phyloP scores from a whole-genome alignment of 1,139 yeast species.

The Lodderomyces pseudojiufengensis region DNA sequence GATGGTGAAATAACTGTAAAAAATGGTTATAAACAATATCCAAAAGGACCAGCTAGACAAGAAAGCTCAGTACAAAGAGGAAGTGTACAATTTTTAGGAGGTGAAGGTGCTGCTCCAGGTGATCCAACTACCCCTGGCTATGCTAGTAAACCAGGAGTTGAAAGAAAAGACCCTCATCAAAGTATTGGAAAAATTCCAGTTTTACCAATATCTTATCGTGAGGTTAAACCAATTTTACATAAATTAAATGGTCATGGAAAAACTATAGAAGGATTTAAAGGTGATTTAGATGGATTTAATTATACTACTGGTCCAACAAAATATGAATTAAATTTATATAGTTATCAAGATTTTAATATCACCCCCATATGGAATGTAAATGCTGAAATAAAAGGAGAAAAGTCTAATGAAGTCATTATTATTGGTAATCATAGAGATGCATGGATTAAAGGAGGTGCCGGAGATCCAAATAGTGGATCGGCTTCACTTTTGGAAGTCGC shows the following conservation, averaged over 20 bases:
- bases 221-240: slow-evolving; percentile 42
- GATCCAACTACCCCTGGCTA: slow-evolving; percentile 90
- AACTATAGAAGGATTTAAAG: slow-evolving; percentile 33
- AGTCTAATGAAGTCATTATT: slow-evolving; percentile 36
- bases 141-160: slow-evolving; percentile 59
- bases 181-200: slow-evolving; percentile 47
- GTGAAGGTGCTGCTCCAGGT: slow-evolving; percentile 60
- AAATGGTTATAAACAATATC: slow-evolving; percentile 44
- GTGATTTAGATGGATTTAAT: slow-evolving; percentile 41
- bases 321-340: slow-evolving; percentile 38
- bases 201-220: slow-evolving; percentile 45
- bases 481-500: slow-evolving; percentile 43
- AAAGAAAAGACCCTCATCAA: slow-evolving; percentile 38
- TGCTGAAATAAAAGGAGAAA: slow-evolving; percentile 43
- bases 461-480: slow-evolving; percentile 47
- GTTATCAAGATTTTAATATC: slow-evolving; percentile 38
- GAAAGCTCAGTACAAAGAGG: slow-evolving; percentile 72
- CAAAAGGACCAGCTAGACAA: slow-evolving; percentile 47
- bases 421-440: slow-evolving; percentile 50
- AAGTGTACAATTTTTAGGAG: slow-evolving; percentile 73
- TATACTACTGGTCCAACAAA: slow-evolving; percentile 48
- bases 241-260: slow-evolving; percentile 41
- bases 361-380: slow-evolving; percentile 45
- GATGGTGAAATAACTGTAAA: slow-evolving; percentile 39
- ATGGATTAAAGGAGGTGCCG: slow-evolving; percentile 55